phyloP scores from a whole-genome alignment of 441 rosid species.

The Adansonia rubrostipa region DNA sequence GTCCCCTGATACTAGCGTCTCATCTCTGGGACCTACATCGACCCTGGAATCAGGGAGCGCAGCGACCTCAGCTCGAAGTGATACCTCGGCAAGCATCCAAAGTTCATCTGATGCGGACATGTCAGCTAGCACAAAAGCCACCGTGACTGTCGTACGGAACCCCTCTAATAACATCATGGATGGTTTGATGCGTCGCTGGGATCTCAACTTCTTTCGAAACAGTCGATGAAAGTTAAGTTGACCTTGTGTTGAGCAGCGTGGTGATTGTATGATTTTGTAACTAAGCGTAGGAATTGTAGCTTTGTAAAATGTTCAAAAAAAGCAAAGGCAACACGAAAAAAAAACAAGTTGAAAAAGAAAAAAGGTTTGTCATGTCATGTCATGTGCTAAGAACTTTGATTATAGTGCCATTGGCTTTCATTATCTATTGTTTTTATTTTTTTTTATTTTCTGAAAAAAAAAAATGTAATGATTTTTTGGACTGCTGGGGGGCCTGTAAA shows the following conservation, averaged over 20 bases:
- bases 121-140: slow-evolving; percentile 77
- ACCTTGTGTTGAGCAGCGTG: slow-evolving; percentile 16
- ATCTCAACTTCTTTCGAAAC: slow-evolving; percentile 69
- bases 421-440: slow-evolving; percentile 5
- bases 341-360: background rate
- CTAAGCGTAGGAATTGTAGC: slow-evolving; percentile 39
- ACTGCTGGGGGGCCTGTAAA: background rate
- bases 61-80: slow-evolving; percentile 39
- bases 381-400: slow-evolving; percentile 24
- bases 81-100: slow-evolving; percentile 39
- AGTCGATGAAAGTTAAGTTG: slow-evolving; percentile 36
- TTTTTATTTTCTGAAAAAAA: no score
- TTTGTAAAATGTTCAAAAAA: slow-evolving; percentile 38
- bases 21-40: slow-evolving; percentile 35
- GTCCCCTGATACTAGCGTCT: slow-evolving; percentile 45
- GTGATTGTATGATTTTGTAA: slow-evolving; percentile 47
- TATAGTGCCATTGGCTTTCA: slow-evolving; percentile 25
- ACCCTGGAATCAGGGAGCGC: slow-evolving; percentile 37
- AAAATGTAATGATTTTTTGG: slow-evolving; percentile 12
- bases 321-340: background rate
- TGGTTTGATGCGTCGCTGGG: slow-evolving; percentile 90
- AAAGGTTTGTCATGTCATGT: slow-evolving; percentile 30
- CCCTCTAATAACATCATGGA: slow-evolving; percentile 73
- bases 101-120: slow-evolving; percentile 57
- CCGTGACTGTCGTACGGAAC: slow-evolving; percentile 68